phyloP scores from a whole-genome alignment of 2,329 filamentous ascomycete genomes.

The Ilyonectria destructans region DNA sequence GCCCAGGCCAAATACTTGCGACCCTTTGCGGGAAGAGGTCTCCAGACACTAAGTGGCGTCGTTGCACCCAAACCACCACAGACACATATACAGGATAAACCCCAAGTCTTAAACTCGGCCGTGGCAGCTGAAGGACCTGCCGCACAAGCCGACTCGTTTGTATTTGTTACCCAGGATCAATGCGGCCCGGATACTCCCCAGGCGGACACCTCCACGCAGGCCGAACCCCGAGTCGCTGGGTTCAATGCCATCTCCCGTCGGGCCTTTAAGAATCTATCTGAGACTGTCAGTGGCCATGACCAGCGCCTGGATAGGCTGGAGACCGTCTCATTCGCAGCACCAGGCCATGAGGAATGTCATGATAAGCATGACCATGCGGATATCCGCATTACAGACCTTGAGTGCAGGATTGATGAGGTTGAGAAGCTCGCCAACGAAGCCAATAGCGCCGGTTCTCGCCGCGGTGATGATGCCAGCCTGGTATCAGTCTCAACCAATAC shows the following conservation, averaged over 20 bases:
- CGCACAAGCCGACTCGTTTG: conserved; percentile 46
- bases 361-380: conserved; percentile 79
- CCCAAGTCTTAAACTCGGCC: conserved; percentile 37
- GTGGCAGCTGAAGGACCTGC: conserved; percentile 36
- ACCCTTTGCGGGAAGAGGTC: conserved; percentile 71
- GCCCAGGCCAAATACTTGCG: conserved; percentile 66
- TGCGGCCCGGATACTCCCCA: conserved; percentile 38
- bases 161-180: conserved; percentile 43
- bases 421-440: conserved; percentile 69
- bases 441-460: conserved; percentile 59
- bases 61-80: conserved; percentile 48
- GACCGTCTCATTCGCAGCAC: conserved; percentile 77
- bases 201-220: conserved; percentile 47
- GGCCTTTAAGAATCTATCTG: conserved; percentile 63
- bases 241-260: conserved; percentile 52
- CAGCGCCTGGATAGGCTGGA: conserved; percentile 79
- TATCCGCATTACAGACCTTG: conserved; percentile 78
- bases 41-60: conserved; percentile 66
- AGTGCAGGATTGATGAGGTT: conserved; percentile 74
- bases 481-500: conserved; percentile 63
- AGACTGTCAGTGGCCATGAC: conserved; percentile 73
- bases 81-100: conserved; percentile 53
- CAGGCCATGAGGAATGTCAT: conserved; percentile 78
- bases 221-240: conserved; percentile 46
- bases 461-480: conserved; percentile 63